Percentiles rank a stretch among this genome's conserved stretches.
phyloP scores from a whole-genome alignment of 176 grass and related monocot species.

The Puccinellia tenuiflora region DNA sequence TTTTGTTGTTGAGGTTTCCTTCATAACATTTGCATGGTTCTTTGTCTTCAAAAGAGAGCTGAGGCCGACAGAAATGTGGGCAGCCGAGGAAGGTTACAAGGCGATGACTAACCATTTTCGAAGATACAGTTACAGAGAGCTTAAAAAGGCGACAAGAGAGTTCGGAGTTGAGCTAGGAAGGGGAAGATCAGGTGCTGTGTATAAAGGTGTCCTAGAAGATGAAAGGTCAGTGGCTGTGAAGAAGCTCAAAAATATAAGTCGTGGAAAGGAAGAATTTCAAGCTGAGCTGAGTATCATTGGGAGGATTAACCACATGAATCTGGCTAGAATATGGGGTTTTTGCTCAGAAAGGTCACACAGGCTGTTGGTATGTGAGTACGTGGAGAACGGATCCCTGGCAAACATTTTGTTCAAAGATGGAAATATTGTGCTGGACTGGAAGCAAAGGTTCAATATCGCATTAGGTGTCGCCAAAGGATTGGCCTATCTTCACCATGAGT shows the following conservation, averaged over 20 bases:
- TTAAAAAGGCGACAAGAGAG: conserved; percentile 27
- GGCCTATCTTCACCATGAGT: conserved; percentile 53
- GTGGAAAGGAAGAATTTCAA: conserved; percentile 42
- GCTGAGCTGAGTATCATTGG: conserved; percentile 37
- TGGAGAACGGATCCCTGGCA: conserved; percentile 26
- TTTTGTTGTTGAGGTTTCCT: conserved; percentile 22
- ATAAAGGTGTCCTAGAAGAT: conserved; percentile 32
- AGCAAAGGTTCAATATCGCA: conserved; percentile 35
- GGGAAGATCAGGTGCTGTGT: conserved; percentile 39
- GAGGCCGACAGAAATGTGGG: background rate
- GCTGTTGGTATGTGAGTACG: conserved; percentile 35
- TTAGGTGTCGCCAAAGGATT: conserved; percentile 42
- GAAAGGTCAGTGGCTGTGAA: conserved; percentile 36
- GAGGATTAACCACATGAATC: conserved; percentile 50
- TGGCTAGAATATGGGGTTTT: conserved; percentile 40
- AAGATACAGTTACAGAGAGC: conserved; percentile 35
- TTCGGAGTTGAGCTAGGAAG: conserved; percentile 37
- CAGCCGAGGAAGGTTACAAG: conserved; percentile 23
- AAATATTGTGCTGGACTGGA: conserved; percentile 32
- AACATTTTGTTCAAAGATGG: conserved; percentile 11
- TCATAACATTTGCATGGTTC: conserved; percentile 30
- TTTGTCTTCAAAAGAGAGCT: conserved; percentile 24
- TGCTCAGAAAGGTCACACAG: conserved; percentile 34
- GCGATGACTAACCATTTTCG: conserved; percentile 33
- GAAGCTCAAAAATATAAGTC: conserved; percentile 21